Evolutionary conservation across 2,329 filamentous ascomycete species (phyloP), one percentile per base, ranked within the genome.

Genomic region (Botryotinia narcissicola): DNA sequence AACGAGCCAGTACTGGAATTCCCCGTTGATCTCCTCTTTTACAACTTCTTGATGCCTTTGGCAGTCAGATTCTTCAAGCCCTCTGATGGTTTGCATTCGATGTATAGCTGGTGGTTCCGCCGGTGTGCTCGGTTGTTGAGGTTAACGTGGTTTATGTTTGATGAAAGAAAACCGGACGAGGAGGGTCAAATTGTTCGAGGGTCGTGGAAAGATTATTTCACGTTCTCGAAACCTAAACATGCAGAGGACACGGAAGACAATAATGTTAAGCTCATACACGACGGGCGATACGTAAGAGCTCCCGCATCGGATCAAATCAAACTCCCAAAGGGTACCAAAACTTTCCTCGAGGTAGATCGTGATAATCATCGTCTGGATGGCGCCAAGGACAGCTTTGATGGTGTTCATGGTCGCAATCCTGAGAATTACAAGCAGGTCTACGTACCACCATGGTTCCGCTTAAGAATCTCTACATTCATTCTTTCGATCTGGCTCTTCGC

Each of bases 41-140:
- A 98, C 86, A 98, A 98, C 82, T 97, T 98, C 81, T 85, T 98
- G 64, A 96, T 98, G 86, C 96, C 96, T 0, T 84, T 97, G 67
- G 91, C 95, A 20, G 89, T 98, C 77, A 92, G 89, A 78, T 91
- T 94, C 78, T 91, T 97, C 82, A 93, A 92, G 80, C 95, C 95
- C 2, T 94, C 93, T 70, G 92, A 97, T 80, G 92, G 90, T 0
- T 85, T 99, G 4, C 92, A 97, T 78, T 85, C 87, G 72, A 91
- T 98, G 86, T 99, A 97, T 81, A 91, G 90, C 12, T 98, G 95
- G 95, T 99, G 96, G 94, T 97, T 99, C 84, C 91, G 92, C 77
- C 90, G 89, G 78, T 97, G 95, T 80, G 96, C 95, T 20, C 88
- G 93, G 69, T 84, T 87, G 59, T 85, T 99, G 70, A 89, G 95